phyloP scores from a whole-genome alignment of 306 rosid species.

The Prunus campanulata region DNA sequence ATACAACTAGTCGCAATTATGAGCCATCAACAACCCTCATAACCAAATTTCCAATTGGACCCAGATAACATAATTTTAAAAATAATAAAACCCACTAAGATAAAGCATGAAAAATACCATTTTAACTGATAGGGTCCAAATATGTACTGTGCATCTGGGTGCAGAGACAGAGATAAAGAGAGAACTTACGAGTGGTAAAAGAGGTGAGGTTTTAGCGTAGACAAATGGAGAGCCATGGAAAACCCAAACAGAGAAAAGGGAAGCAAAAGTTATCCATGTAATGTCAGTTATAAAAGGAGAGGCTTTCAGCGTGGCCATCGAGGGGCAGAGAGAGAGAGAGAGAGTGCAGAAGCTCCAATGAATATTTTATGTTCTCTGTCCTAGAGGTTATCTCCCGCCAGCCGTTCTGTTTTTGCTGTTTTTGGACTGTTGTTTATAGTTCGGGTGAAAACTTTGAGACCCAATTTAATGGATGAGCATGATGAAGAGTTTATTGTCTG shows the following conservation, averaged over 20 bases:
- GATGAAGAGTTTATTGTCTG: too few relatives aligned
- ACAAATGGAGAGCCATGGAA: conserved; percentile 50
- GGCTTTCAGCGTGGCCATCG: conserved; percentile 40
- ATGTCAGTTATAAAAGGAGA: conserved; percentile 18
- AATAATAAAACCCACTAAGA: conserved; percentile 1
- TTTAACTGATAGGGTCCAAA: not conserved
- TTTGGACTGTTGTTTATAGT: not conserved
- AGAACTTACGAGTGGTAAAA: conserved; percentile 43
- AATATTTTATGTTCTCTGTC: not conserved
- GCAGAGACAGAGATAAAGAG: conserved; percentile 6
- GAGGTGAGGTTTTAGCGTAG: conserved; percentile 38
- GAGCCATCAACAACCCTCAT: not conserved
- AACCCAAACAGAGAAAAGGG: conserved; percentile 16
- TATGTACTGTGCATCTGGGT: not conserved
- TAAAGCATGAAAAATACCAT: conserved; percentile 5
- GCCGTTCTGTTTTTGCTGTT: not conserved
- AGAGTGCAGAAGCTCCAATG: not conserved
- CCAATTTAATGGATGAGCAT: not conserved
- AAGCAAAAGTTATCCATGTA: not conserved
- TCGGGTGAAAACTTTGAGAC: not conserved
- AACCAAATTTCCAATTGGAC: not conserved
- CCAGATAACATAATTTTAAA: not conserved
- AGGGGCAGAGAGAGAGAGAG: conserved; percentile 27
- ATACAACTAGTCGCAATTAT: not conserved
- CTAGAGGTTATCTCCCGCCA: conserved; percentile 37